Evolutionary conservation across 371 early-diverging fungal species (phyloP), one percentile per base, ranked within the genome.

Genomic region (Syncephalis plumigaleata): DNA sequence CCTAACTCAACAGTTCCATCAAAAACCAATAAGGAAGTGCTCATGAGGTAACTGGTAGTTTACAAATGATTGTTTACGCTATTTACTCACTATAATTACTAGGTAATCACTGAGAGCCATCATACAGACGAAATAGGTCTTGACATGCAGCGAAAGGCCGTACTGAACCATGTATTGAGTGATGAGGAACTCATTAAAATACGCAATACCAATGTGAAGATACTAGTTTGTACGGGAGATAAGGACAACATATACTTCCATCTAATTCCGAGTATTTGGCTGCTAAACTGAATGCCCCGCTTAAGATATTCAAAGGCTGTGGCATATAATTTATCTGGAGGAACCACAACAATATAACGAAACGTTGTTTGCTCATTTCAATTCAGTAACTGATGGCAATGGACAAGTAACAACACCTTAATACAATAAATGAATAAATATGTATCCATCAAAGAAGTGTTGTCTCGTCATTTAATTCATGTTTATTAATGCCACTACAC

Each of bases 101-200:
- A 37, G 11, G 37, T n/a, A 11, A n/a, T n/a, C 37, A n/a, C 11
- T 37, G 37, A 11, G 9, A n/a, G 9, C 37, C 37, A 9, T n/a
- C 37, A 9, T 37, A 9, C 37, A n/a, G n/a, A 37, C 11, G 53
- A 54, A 9, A 71, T 71, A 9, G 37, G 37, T 9, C 9, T 37
- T 11, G 9, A 37, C n/a, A n/a, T 9, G 9, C 37, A 37, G n/a
- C 37, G 9, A 9, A 11, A 9, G n/a, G 37, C 37, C n/a, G 37
- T 37, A n/a, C 9, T 37, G 37, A 9, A n/a, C 37, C 37, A 37
- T 37, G 9, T 11, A 9, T 9, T 37, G n/a, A 11, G 11, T n/a
- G n/a, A 37, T 9, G 37, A 37, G 11, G n/a, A n/a, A n/a, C n/a
- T 37, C 11, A 9, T 11, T 37, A 37, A 37, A 37, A 37, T 37